phyloP scores from a whole-genome alignment of 2,329 filamentous ascomycete species.

The Paraconiothyrium brasiliense region DNA sequence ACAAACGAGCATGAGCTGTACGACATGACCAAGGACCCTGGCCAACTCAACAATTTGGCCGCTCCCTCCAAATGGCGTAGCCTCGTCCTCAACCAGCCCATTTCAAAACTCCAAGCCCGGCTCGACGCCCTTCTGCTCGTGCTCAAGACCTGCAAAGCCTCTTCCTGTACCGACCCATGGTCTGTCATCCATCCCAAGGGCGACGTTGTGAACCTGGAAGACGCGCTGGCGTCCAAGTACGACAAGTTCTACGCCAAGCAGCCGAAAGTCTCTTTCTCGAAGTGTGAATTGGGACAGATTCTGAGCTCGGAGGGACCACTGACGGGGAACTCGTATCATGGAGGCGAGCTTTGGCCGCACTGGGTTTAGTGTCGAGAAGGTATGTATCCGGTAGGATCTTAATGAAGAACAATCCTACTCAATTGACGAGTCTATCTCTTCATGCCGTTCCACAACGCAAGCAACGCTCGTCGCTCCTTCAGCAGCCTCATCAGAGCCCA shows the following conservation, averaged over 20 bases:
- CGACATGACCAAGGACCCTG: slow-evolving; percentile 59
- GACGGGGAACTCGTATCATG: slow-evolving; percentile 10
- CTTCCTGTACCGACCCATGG: slow-evolving; percentile 66
- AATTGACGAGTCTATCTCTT: too few relatives aligned
- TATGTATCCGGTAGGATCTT: too few relatives aligned
- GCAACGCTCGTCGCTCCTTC: too few relatives aligned
- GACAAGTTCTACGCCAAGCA: slow-evolving; percentile 63
- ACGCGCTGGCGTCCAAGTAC: slow-evolving; percentile 60
- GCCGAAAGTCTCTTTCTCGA: slow-evolving; percentile 62
- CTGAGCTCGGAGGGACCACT: slow-evolving; percentile 64
- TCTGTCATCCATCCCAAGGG: slow-evolving; percentile 63
- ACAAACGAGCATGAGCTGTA: slow-evolving; percentile 74
- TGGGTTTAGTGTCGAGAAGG: not conserved
- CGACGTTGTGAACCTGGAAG: slow-evolving; percentile 60
- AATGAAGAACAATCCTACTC: too few relatives aligned
- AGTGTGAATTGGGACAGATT: slow-evolving; percentile 67
- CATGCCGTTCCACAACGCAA: too few relatives aligned
- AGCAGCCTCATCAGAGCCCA: not conserved
- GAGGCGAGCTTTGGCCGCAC: slow-evolving; percentile 7
- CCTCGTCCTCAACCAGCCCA: slow-evolving; percentile 4
- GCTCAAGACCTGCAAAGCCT: slow-evolving; percentile 67
- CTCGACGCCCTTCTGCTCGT: slow-evolving; percentile 68
- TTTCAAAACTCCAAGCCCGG: slow-evolving; percentile 24
- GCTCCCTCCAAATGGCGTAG: not conserved
- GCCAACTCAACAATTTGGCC: slow-evolving; percentile 33